phyloP scores from a whole-genome alignment of 2,329 filamentous ascomycete species.

The Fusarium humuli region DNA sequence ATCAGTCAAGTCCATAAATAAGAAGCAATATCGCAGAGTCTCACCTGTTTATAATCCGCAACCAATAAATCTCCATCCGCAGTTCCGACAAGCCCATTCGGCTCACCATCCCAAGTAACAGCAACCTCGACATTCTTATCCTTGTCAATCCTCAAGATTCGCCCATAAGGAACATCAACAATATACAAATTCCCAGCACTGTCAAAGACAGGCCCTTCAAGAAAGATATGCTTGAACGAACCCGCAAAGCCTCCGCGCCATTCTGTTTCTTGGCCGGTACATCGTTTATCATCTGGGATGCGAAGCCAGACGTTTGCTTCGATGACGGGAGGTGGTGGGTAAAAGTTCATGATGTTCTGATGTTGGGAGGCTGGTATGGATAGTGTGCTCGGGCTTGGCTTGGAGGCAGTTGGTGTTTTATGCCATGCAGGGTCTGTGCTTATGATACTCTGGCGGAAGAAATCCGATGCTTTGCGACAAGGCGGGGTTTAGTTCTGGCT shows the following conservation, averaged over 20 bases:
- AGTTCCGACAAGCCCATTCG: constrained; percentile 53
- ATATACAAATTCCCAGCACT: constrained; percentile 51
- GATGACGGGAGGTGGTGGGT: constrained; percentile 49
- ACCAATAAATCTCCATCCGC: constrained; percentile 51
- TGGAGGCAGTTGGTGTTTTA: background rate
- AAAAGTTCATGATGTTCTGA: constrained; percentile 50
- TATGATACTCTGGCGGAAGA: background rate
- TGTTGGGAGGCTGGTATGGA: background rate
- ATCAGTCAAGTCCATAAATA: background rate
- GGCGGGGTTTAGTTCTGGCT: background rate
- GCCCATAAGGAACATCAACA: constrained; percentile 55
- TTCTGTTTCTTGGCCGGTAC: constrained; percentile 50
- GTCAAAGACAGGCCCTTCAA: constrained; percentile 53
- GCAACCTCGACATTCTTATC: constrained; percentile 48
- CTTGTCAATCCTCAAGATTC: constrained; percentile 51
- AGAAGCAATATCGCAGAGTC: background rate
- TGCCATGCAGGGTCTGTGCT: background rate
- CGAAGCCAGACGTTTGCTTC: constrained; percentile 52
- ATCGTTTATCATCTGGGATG: constrained; percentile 52
- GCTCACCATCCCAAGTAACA: constrained; percentile 52
- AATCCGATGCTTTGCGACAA: background rate
- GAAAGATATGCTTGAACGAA: constrained; percentile 54
- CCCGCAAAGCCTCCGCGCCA: constrained; percentile 54
- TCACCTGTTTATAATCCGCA: constrained; percentile 58
- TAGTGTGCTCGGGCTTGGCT: background rate